phyloP scores from a whole-genome alignment of 1,139 yeast species.

The Pichia sp. region DNA sequence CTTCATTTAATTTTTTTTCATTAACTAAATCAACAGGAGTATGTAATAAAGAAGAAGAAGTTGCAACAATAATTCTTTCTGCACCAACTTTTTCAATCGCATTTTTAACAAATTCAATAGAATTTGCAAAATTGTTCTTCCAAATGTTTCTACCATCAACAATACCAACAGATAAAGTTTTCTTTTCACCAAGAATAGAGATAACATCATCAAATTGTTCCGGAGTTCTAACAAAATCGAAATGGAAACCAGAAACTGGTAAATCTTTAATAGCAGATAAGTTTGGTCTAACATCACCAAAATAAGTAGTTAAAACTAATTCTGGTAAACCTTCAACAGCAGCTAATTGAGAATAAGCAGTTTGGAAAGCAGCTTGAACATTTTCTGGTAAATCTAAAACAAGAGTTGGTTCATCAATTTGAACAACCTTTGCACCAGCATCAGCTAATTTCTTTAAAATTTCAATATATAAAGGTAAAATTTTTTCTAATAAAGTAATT shows the following conservation, averaged over 20 bases:
- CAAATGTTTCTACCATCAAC: conserved; percentile 99
- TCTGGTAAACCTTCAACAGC: conserved; percentile 63
- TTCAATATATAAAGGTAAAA: conserved; percentile 89
- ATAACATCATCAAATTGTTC: conserved; percentile 88
- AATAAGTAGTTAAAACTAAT: conserved; percentile 82
- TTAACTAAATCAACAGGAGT: conserved; percentile 94
- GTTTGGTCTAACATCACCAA: conserved; percentile 98
- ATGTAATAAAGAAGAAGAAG: conserved; percentile 87
- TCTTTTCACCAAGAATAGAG: conserved; percentile 56
- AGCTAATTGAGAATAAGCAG: conserved; percentile 72
- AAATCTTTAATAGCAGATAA: conserved; percentile 78
- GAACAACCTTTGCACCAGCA: conserved; percentile 95
- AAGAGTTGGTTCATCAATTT: conserved; percentile 95
- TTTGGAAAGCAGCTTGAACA: conserved; percentile 79
- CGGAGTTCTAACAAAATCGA: conserved; percentile 93
- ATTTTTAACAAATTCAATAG: conserved; percentile 71
- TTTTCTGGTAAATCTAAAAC: conserved; percentile 88
- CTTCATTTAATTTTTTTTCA: conserved; percentile 86
- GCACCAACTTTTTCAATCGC: conserved; percentile 82
- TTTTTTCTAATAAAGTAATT: conserved; percentile 77
- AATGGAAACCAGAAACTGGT: conserved; percentile 94
- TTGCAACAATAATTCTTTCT: conserved; percentile 86
- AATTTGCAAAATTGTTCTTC: conserved; percentile 91
- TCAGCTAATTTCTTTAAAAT: conserved; percentile 78
- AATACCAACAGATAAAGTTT: conserved; percentile 90